A percentile compares a stretch with the other conserved stretches of the same genome.
Evolutionary conservation across 306 rosid genomes (phyloP).

Genomic region (Phaseolus lunatus): DNA sequence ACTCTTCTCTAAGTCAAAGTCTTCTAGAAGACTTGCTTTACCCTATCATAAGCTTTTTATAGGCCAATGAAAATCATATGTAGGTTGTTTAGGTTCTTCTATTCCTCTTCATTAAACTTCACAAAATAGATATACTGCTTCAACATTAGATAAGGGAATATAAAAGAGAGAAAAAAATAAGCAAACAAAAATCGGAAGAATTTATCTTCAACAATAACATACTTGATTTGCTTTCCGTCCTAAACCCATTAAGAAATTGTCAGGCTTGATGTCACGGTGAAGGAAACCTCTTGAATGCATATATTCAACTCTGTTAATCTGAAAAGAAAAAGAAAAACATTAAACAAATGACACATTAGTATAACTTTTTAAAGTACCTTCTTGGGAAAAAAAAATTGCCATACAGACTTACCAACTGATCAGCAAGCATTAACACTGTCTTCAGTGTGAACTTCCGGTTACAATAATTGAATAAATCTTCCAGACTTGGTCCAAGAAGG

Average conservation of each 20-base stretch:
- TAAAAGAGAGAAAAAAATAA: background rate
- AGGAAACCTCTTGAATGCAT: conserved; percentile 99
- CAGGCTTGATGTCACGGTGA: conserved; percentile 99
- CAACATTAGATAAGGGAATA: conserved; percentile 3
- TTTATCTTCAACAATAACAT: conserved; percentile 29
- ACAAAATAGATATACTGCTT: background rate
- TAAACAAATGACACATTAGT: conserved; percentile 23
- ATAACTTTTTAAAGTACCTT: conserved; percentile 32
- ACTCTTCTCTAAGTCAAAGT: background rate
- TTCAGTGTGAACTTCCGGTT: conserved; percentile 88
- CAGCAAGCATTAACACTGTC: conserved; percentile 98
- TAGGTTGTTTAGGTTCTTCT: conserved; percentile 10
- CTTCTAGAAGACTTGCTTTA: background rate
- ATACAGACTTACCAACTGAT: conserved; percentile 81
- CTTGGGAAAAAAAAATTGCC: conserved; percentile 28
- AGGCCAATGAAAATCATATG: conserved; percentile 24
- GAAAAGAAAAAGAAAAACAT: conserved; percentile 46
- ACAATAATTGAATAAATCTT: conserved; percentile 97
- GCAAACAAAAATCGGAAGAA: background rate
- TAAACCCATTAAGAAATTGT: conserved; percentile 97
- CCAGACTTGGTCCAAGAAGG: conserved; percentile 99
- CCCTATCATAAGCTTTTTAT: conserved; percentile 22
- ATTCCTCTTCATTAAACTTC: conserved; percentile 31
- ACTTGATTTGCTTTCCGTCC: conserved; percentile 99
- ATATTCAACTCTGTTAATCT: conserved; percentile 99